Percentiles rank a stretch among this genome's conserved stretches.
Evolutionary conservation across 2,329 filamentous ascomycete genomes (phyloP).

Genomic region (Colletotrichum eremochloae): DNA sequence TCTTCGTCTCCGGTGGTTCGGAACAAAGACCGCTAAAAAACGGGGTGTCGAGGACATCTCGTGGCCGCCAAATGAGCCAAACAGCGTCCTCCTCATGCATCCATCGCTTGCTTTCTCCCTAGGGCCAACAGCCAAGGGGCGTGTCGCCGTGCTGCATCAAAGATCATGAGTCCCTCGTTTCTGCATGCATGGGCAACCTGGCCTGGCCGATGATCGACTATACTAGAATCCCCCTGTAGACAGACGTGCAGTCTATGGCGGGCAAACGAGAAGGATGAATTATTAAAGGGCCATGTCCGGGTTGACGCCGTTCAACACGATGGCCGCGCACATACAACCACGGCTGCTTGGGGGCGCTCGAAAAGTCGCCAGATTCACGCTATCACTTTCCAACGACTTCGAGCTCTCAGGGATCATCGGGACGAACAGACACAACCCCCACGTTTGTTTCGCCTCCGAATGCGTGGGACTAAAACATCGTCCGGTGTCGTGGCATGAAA

Average conservation of each 20-base stretch:
- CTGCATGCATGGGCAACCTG: slow-evolving; percentile 37
- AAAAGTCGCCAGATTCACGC: background rate
- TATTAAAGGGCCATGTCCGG: background rate
- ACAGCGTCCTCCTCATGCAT: slow-evolving; percentile 1
- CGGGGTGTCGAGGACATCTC: slow-evolving; percentile 3
- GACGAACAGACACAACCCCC: background rate
- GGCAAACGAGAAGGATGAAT: background rate
- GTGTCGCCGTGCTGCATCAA: background rate
- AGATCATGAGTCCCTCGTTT: slow-evolving; percentile 17
- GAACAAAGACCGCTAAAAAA: slow-evolving; percentile 9
- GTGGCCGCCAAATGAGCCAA: slow-evolving; percentile 25
- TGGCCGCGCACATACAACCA: background rate
- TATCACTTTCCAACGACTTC: background rate
- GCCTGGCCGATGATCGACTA: slow-evolving; percentile 8
- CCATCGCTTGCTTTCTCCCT: background rate
- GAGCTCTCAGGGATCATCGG: background rate
- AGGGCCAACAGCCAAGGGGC: background rate
- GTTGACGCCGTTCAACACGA: background rate
- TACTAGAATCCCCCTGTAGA: background rate
- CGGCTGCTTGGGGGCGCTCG: background rate
- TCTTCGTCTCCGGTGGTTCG: slow-evolving; percentile 14
- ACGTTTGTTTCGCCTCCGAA: background rate
- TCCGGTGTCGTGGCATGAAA: background rate
- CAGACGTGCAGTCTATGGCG: slow-evolving; percentile 5
- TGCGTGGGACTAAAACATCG: background rate